A percentile compares a stretch with the other conserved stretches of the same genome.
Evolutionary conservation across 129 eudicot species (phyloP).

Genomic region (Centella asiatica): DNA sequence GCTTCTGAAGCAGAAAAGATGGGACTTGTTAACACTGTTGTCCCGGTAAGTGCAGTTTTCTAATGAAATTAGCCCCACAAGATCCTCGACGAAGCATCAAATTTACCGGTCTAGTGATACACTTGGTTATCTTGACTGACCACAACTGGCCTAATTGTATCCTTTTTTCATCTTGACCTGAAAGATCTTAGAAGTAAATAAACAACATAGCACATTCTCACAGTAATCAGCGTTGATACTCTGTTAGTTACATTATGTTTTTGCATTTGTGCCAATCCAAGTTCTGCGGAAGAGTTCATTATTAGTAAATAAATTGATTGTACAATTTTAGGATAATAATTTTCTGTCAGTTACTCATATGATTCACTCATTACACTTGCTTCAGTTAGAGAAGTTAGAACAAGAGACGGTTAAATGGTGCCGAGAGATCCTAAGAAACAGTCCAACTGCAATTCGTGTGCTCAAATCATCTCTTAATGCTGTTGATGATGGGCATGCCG

Average conservation of each 20-base stretch:
- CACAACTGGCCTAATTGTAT: too few species aligned
- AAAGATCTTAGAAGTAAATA: too few species aligned
- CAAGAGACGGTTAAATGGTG: conserved; percentile 93
- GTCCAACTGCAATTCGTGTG: conserved; percentile 87
- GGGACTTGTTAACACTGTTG: conserved; percentile 92
- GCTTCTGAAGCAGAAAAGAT: conserved; percentile 90
- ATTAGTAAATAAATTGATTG: not conserved
- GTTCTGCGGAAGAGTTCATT: not conserved
- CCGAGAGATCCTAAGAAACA: conserved; percentile 86
- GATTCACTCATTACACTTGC: not conserved
- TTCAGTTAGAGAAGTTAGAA: conserved; percentile 73
- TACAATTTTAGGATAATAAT: not conserved
- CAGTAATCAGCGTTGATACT: too few species aligned
- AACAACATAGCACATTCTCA: too few species aligned
- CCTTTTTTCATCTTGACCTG: too few species aligned
- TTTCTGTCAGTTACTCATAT: not conserved
- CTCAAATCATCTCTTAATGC: conserved; percentile 85
- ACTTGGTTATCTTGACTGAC: too few species aligned
- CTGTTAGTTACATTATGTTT: too few species aligned
- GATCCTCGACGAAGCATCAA: too few species aligned
- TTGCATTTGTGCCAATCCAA: too few species aligned
- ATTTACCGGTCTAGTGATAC: too few species aligned
- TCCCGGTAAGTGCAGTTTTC: conserved; percentile 70
- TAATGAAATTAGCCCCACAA: too few species aligned
- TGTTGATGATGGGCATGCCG: conserved; percentile 92